Base-by-base conservation (phyloP, 2,329 filamentous ascomycete species). In the Stagonosporopsis cucurbitacearum region DNA sequence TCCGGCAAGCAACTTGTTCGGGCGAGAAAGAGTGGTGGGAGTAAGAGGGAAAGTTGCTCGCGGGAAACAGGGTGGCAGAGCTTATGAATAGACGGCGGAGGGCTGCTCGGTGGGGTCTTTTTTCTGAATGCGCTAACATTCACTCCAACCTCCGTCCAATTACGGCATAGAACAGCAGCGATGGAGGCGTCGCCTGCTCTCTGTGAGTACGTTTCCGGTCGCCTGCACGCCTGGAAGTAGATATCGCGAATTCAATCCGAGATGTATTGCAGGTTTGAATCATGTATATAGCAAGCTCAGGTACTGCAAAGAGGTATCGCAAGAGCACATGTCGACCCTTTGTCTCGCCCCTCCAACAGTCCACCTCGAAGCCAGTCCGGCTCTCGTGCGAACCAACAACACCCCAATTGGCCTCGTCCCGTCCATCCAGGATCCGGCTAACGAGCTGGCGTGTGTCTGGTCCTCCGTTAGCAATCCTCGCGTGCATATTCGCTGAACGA, bases 81-180 rank as follows among this genome's bases (percentile, higher is more conserved):
- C 70, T 75, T 75, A 74, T 73, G 71, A 75, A 74, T 65, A 62
- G 65, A 62, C 61, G 57, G 60, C 54, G 53, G 63, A 65, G 58
- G 60, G 58, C 52, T 56, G 54, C 53, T 63, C 40, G 64, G 71
- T 71, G 73, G 71, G 72, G 72, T 72, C 54, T 71, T 72, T 73
- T 66, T 69, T 69, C 62, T 61, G 43, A 55, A 59, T 64, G 64
- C 71, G 70, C 72, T 75, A 74, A 62, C 55, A 66, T 67, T 69
- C 62, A 72, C 70, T 68, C 60, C 63, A 56, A 48, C 54, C 39
- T 49, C 49, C 60, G 65, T 64, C 68, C 70, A 74, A 68, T 70
- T 60, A 65, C 62, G 48, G 67, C 66, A 50, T 64, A 59, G 67
- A 57, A 57, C 62, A 63, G 60, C 57, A 62, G 62, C 60, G 54